Evolutionary conservation across 192 early-diverging fungal genomes (phyloP).

Genomic region (Backusella macrospora): DNA sequence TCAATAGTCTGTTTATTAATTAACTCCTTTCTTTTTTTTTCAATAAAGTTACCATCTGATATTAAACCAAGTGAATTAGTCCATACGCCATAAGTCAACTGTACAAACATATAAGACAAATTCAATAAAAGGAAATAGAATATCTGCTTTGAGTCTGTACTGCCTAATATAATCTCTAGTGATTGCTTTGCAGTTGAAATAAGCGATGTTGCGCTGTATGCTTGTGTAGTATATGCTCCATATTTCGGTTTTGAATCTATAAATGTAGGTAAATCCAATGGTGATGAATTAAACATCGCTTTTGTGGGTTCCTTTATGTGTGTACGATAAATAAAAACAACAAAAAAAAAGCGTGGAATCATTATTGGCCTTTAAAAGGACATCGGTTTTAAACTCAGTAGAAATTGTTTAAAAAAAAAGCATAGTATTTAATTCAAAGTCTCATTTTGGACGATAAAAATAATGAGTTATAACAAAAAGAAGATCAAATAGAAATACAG

Average conservation of each 20-base stretch:
- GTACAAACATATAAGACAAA: conserved; percentile 90
- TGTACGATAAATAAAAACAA: too few relatives aligned
- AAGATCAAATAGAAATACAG: too few relatives aligned
- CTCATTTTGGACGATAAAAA: too few relatives aligned
- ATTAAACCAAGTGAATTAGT: conserved; percentile 89
- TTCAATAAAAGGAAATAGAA: conserved; percentile 94
- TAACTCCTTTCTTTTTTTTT: not conserved
- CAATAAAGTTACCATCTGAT: conserved; percentile 68
- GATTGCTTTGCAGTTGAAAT: conserved; percentile 33
- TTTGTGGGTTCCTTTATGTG: not conserved
- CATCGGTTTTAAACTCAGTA: too few relatives aligned
- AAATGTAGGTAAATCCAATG: conserved; percentile 36
- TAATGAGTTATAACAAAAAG: too few relatives aligned
- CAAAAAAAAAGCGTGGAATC: too few relatives aligned
- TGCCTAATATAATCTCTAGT: conserved; percentile 60
- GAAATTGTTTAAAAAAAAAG: too few relatives aligned
- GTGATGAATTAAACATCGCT: conserved; percentile 32
- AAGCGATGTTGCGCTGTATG: conserved; percentile 11
- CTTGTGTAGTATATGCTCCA: conserved; percentile 26
- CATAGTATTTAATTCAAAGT: too few relatives aligned
- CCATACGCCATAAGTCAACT: conserved; percentile 78
- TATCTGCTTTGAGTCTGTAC: conserved; percentile 85
- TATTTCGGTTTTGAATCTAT: conserved; percentile 39
- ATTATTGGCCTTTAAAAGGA: too few relatives aligned
- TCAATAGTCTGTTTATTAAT: not conserved